These are phyloP conservation scores for Cyberlindnera maclurae DNA, from an alignment of 805 yeast genomes.

Conservation along the genomic window DNA sequence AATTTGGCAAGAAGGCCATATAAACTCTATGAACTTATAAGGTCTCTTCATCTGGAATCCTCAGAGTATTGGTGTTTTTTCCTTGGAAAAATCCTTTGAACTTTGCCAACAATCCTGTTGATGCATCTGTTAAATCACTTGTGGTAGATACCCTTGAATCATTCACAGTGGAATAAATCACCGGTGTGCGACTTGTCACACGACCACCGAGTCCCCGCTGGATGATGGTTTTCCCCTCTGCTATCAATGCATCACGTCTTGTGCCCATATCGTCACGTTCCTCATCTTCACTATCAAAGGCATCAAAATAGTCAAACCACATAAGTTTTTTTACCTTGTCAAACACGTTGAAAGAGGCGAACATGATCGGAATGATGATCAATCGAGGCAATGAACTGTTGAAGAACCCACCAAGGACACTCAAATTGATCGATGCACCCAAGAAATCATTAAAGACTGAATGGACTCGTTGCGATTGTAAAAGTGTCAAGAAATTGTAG, in stretches of 20 bases:
- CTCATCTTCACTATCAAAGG: slow-evolving; percentile 35
- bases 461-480: slow-evolving; percentile 36
- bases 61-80: background rate
- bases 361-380: slow-evolving; percentile 58
- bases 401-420: slow-evolving; percentile 64
- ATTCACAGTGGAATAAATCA: background rate
- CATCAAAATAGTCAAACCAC: slow-evolving; percentile 24
- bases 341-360: slow-evolving; percentile 61
- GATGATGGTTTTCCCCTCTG: slow-evolving; percentile 20
- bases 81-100: slow-evolving; percentile 1
- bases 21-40: too few relatives aligned
- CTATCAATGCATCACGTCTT: slow-evolving; percentile 14
- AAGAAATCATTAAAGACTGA: slow-evolving; percentile 63
- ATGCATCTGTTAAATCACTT: background rate
- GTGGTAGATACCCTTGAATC: background rate
- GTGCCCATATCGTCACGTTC: slow-evolving; percentile 18
- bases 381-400: slow-evolving; percentile 74
- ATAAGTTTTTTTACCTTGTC: slow-evolving; percentile 42
- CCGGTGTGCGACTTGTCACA: background rate
- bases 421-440: slow-evolving; percentile 68
- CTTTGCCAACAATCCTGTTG: background rate
- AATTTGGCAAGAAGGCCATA: too few relatives aligned
- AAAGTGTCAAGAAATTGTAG: slow-evolving; percentile 67
- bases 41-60: slow-evolving; percentile 2
- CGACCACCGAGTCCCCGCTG: slow-evolving; percentile 17